A percentile compares a stretch with the other conserved stretches of the same genome.
These are phyloP conservation scores for Xylaria sp. DNA, from an alignment of 2,329 filamentous ascomycete genomes.

Conservation along the genomic window DNA sequence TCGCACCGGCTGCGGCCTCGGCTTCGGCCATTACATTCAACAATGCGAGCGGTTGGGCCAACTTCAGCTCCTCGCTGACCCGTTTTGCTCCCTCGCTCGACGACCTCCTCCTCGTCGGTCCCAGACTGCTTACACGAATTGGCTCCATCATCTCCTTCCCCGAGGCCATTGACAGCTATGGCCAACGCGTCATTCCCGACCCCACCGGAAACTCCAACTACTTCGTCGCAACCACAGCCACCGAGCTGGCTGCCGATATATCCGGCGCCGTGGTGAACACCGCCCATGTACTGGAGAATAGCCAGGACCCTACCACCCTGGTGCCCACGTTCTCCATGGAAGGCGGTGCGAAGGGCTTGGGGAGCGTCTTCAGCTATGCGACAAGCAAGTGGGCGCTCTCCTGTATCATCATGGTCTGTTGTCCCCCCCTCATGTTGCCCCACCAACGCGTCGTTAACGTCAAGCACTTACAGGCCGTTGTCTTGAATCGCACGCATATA, in stretches of 20 bases:
- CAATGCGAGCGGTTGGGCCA: conserved; percentile 45
- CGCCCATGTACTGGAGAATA: conserved; percentile 40
- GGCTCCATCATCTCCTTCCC: conserved; percentile 55
- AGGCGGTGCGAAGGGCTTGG: conserved; percentile 59
- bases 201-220: conserved; percentile 29
- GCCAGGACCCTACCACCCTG: conserved; percentile 38
- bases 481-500: conserved; percentile 87
- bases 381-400: conserved; percentile 89
- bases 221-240: conserved; percentile 50
- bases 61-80: conserved; percentile 50
- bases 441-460: conserved; percentile 10
- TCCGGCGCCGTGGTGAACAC: conserved; percentile 34
- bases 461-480: conserved; percentile 53
- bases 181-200: conserved; percentile 42
- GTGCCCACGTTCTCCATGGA: conserved; percentile 51
- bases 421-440: conserved; percentile 1
- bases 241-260: conserved; percentile 38
- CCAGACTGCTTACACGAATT: conserved; percentile 60
- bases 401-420: conserved; percentile 68
- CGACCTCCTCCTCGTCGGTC: conserved; percentile 64
- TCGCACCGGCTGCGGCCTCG: conserved; percentile 28
- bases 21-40: conserved; percentile 34
- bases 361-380: conserved; percentile 83
- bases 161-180: conserved; percentile 56
- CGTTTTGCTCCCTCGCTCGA: conserved; percentile 59